Conservation (phyloP, 805 yeast species). For the Wickerhamiella qilinensis region DNA sequence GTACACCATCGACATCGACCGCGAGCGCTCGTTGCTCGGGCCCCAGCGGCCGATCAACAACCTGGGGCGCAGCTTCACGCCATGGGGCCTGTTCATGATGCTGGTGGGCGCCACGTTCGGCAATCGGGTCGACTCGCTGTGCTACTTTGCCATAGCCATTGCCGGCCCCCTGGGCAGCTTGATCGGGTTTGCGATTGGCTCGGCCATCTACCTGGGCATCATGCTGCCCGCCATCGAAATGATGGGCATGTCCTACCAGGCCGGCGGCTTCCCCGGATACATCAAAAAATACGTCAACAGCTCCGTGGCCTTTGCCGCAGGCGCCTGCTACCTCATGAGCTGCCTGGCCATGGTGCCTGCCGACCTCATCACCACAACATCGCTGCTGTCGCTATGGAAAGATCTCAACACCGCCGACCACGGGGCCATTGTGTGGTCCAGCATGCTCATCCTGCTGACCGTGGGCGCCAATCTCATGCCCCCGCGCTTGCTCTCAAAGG, state of each 20-base stretch:
- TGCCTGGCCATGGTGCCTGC: conserved; percentile 41
- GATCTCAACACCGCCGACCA: conserved; percentile 27
- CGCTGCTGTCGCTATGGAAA: conserved; percentile 51
- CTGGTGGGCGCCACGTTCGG: too few species aligned
- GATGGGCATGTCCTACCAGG: conserved; percentile 36
- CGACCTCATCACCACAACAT: conserved; percentile 60
- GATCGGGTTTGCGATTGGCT: conserved; percentile 7
- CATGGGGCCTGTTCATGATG: too few species aligned
- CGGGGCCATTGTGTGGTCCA: conserved; percentile 8
- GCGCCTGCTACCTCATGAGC: conserved; percentile 29
- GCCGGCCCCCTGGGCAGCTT: conserved; percentile 11
- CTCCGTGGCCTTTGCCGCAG: conserved; percentile 42
- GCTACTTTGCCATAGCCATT: neutral
- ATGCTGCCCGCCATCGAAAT: conserved; percentile 28
- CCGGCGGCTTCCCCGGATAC: conserved; percentile 48
- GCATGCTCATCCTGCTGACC: conserved; percentile 6
- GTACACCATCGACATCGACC: neutral
- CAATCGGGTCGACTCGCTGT: too few species aligned
- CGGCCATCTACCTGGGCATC: conserved; percentile 3
- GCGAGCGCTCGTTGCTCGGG: neutral
- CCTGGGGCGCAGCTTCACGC: too few species aligned
- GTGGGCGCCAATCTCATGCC: conserved; percentile 2
- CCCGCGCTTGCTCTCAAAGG: conserved; percentile 1
- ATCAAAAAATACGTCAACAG: conserved; percentile 42
- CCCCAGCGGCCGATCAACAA: too few species aligned